Evolutionary conservation across 495 filamentous ascomycete species (phyloP), one percentile per base, ranked within the genome.

Genomic region (Penicillium crystallinum): DNA sequence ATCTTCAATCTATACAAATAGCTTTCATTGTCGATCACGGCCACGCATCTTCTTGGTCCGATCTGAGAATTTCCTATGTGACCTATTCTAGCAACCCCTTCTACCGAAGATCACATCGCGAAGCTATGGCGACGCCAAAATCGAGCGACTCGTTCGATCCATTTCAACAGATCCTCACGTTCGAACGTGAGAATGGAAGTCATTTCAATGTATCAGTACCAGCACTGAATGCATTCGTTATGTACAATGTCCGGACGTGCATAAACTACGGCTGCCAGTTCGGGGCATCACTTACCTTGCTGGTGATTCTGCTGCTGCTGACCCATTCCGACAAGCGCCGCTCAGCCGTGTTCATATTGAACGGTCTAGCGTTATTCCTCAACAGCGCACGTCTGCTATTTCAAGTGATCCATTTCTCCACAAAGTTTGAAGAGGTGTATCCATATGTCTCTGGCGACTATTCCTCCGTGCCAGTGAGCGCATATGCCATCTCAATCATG

Each of bases 231-330:
- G 38, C 49, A 7, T 70, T 78, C 48, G 65, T 77, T 56, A 54
- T 58, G 49, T 80, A 82, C 63, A 73, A 74, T 56, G 59, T 81
- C 40, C 71, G 76, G 15, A 67, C 77, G 37, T 73, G 75, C 65
- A 84, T 90, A 80, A 86, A 83, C 65, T 90, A 84, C 60, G 84
- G 79, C 38, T 63, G 73, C 25, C 88, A 95, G 63, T 74, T 91
- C 46, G 90, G 90, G 27, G 86, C 87, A n/a, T 81, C 80, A 25
- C 53, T 86, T 53, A 61, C 87, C 19, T 81, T 91, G 49, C 69
- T 90, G 18, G 55, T 87, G 35, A 72, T 88, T 18, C 69, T 92
- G 0, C 66, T 85, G 14, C 70, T 88, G 14, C 63, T 89, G 55
- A 88, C 85, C 18, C 77, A 71, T 43, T 64, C 68, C 12, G 78